These are phyloP conservation scores for Annona squamosa DNA, from an alignment of 164 flowering plant genomes.

Conservation along the genomic window DNA sequence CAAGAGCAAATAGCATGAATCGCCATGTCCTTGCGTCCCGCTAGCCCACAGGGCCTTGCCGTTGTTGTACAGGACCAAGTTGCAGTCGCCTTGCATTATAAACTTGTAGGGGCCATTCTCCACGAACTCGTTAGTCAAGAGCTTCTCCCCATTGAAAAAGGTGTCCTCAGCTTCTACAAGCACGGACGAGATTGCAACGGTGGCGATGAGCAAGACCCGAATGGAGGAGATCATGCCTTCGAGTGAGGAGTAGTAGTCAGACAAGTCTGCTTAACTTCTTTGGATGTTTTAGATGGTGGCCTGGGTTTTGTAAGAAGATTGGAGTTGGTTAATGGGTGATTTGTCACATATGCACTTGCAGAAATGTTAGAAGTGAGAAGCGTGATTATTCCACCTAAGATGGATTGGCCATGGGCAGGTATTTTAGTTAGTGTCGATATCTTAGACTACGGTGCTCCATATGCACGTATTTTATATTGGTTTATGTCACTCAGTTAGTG, in stretches of 20 bases:
- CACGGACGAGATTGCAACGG: not conserved
- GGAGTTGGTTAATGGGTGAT: not conserved
- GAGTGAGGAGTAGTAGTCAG: not conserved
- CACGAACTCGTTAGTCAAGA: conserved; percentile 16
- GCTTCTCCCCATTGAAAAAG: conserved; percentile 19
- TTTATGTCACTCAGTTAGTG: too few species aligned
- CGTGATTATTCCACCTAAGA: not conserved
- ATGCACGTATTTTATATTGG: too few species aligned
- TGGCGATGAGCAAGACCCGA: not conserved
- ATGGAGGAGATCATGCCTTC: not conserved
- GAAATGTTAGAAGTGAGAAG: not conserved
- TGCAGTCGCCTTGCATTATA: conserved; percentile 22
- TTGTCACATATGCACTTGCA: not conserved
- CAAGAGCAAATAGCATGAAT: conserved; percentile 9
- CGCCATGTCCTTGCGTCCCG: conserved; percentile 5
- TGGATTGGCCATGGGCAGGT: not conserved
- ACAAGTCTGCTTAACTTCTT: not conserved
- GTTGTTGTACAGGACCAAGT: conserved; percentile 20
- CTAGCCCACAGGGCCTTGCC: conserved; percentile 8
- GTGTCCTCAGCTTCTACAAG: conserved; percentile 20
- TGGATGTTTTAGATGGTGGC: not conserved
- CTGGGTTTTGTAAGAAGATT: not conserved
- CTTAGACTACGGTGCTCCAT: too few species aligned
- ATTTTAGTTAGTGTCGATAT: not conserved
- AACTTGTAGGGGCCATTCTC: conserved; percentile 25